A percentile compares a stretch with the other conserved stretches of the same genome.
Evolutionary conservation across 352 stramenopile species (phyloP).

Genomic region (Globisporangium nagaii): DNA sequence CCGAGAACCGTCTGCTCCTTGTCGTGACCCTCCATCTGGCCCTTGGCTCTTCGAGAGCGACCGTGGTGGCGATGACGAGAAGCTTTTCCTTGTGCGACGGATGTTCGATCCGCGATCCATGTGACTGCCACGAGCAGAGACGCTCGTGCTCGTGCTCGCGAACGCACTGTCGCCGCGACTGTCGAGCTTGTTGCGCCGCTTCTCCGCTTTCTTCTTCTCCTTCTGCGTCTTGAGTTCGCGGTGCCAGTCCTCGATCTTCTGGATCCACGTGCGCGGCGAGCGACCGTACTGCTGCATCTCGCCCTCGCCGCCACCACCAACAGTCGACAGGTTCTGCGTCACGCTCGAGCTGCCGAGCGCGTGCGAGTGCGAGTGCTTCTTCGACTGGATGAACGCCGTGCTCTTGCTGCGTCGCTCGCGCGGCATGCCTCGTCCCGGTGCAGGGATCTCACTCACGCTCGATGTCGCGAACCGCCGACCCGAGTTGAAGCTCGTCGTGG

Average conservation of each 20-base stretch:
- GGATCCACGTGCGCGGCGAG: constrained; percentile 68
- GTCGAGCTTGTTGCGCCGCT: constrained; percentile 42
- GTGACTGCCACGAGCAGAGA: constrained; percentile 12
- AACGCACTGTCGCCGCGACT: constrained; percentile 31
- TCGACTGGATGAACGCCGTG: constrained; percentile 43
- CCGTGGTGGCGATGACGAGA: constrained; percentile 13
- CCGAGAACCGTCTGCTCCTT: constrained; percentile 1
- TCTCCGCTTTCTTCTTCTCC: constrained; percentile 73
- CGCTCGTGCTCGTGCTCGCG: constrained; percentile 4
- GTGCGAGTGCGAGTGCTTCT: constrained; percentile 17
- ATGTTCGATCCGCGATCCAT: constrained; percentile 23
- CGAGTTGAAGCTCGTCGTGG: constrained; percentile 4
- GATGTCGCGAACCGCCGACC: constrained; percentile 3
- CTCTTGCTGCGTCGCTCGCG: constrained; percentile 68
- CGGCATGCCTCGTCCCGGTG: constrained; percentile 8
- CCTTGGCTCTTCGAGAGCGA: constrained; percentile 12
- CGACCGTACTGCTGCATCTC: constrained; percentile 36
- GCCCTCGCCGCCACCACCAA: constrained; percentile 22
- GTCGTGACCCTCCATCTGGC: no score
- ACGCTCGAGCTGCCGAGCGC: constrained; percentile 6
- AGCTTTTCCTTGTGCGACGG: constrained; percentile 14
- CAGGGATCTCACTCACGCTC: constrained; percentile 12
- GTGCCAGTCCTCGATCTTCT: constrained; percentile 78
- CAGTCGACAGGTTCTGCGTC: constrained; percentile 1
- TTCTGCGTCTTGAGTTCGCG: constrained; percentile 77